Base-by-base conservation (phyloP, 2,329 filamentous ascomycete species). In the Penicillium sp. region DNA sequence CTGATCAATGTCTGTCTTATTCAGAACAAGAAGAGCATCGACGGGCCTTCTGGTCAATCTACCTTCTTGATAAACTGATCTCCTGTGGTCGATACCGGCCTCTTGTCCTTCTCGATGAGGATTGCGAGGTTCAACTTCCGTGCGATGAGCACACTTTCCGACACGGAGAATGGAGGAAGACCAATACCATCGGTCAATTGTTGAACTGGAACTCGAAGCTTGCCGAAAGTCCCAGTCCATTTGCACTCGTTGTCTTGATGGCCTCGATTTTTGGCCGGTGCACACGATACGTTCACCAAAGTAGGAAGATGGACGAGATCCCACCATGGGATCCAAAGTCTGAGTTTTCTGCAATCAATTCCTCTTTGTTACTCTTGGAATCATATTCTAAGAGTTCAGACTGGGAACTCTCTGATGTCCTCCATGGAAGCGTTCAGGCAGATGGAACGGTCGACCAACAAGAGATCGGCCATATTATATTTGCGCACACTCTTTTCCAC, bases 321-420 rank as follows among this genome's bases (percentile, higher is more conserved):
- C 69, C 68, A 7, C 73, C 73, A 10, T 76, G 73, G 73, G 70
- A 74, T 50, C 68, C 73, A 1, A 67, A 69, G 50, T 74, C 71
- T 1, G 67, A 74, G 25, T 75, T 71, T 49, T 61, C 72, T 1
- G 59, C 59, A 2, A 72, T 74, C 27, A 66, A 71, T 27, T 72
- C 71, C 8, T 65, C 65, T 5, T 53, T 75, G 19, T 53, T 73
- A 8, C 64, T 69, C 19, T 58, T 73, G 1, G 73, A 75, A 53
- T 68, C 68, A 3, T 68, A 72, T 51, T 68, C 66, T 16, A 63
- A 68, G 40, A 51, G 68, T 16, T 60, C 10, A 7, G 4, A 25
- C 25, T 25, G 25, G 25, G 1, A 25, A 25, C 25, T 25, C 25
- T 25, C 25, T 25, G 25, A 25, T 25, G 1, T 25, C 6, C 25